Conservation (phyloP, 2,329 filamentous ascomycete species). For the Karstenula rhodostoma region DNA sequence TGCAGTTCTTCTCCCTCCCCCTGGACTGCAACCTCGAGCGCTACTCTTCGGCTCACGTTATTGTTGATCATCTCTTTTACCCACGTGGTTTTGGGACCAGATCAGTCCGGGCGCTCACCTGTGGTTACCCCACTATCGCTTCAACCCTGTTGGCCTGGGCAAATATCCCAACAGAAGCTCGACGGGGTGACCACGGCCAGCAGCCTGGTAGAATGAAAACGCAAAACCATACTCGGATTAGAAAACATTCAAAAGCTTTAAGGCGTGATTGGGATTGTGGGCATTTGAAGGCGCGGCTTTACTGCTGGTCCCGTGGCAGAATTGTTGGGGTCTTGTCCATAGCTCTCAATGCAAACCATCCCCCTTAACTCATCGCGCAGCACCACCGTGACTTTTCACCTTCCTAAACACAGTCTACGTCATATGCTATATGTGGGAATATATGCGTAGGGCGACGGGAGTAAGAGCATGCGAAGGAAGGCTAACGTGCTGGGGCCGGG, state of each 20-base stretch:
- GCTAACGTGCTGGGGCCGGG: not conserved
- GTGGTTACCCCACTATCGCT: conserved; percentile 10
- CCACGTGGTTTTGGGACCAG: conserved; percentile 27
- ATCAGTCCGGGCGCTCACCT: conserved; percentile 37
- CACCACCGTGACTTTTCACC: not conserved
- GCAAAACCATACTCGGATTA: conserved; percentile 21
- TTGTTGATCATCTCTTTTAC: conserved; percentile 41
- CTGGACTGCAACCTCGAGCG: conserved; percentile 28
- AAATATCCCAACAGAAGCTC: conserved; percentile 1
- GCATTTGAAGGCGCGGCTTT: conserved; percentile 4
- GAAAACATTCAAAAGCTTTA: conserved; percentile 28
- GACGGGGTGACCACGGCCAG: conserved; percentile 8
- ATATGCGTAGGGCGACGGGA: not conserved
- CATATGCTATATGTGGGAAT: not conserved
- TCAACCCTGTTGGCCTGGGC: not conserved
- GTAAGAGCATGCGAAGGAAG: not conserved
- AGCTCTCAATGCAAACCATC: conserved; percentile 15
- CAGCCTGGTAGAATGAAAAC: conserved; percentile 32
- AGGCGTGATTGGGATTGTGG: conserved; percentile 26
- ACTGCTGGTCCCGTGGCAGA: not conserved
- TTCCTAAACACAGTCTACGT: not conserved
- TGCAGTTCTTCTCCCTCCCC: conserved; percentile 35
- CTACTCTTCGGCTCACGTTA: conserved; percentile 36
- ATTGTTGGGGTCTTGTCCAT: not conserved
- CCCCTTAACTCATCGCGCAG: not conserved